Conservation (phyloP, 768 basidiomycete species). For the Leccinum incarnatum region DNA sequence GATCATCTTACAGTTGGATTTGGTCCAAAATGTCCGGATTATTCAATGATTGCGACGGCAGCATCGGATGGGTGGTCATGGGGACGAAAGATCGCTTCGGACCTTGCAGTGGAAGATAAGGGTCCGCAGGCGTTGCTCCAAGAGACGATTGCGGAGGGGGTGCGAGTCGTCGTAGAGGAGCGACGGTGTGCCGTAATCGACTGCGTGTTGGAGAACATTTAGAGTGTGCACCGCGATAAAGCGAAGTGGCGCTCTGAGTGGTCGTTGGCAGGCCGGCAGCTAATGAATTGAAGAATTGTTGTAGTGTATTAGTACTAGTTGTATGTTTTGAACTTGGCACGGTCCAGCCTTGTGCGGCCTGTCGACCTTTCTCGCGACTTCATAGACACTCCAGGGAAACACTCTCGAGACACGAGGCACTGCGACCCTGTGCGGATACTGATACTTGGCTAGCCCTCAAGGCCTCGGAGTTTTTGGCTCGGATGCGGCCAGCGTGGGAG, state of each 20-base stretch:
- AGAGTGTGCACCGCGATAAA: not conserved
- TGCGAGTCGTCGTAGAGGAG: conserved; percentile 55
- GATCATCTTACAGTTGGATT: conserved; percentile 60
- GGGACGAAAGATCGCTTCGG: conserved; percentile 39
- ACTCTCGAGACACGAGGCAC: not conserved
- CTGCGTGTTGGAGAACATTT: conserved; percentile 49
- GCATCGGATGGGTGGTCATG: conserved; percentile 71
- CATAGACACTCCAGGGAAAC: not conserved
- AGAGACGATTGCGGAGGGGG: conserved; percentile 44
- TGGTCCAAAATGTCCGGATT: conserved; percentile 60
- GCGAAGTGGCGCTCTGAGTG: not conserved
- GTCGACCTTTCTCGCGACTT: too few species aligned
- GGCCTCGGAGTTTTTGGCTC: not conserved
- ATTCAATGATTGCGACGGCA: conserved; percentile 59
- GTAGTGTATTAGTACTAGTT: not conserved
- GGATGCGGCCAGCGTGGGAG: not conserved
- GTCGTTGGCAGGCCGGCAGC: not conserved
- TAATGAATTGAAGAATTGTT: not conserved
- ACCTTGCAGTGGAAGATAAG: conserved; percentile 23
- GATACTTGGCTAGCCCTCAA: not conserved
- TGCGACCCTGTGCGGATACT: not conserved
- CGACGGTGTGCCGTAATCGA: conserved; percentile 65
- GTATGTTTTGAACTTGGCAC: too few species aligned
- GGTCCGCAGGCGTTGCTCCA: conserved; percentile 27
- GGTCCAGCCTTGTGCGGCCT: too few species aligned